Percentiles rank a stretch among this genome's conserved stretches.
phyloP scores from a whole-genome alignment of 306 rosid species.

The Cucumis cinereus region DNA sequence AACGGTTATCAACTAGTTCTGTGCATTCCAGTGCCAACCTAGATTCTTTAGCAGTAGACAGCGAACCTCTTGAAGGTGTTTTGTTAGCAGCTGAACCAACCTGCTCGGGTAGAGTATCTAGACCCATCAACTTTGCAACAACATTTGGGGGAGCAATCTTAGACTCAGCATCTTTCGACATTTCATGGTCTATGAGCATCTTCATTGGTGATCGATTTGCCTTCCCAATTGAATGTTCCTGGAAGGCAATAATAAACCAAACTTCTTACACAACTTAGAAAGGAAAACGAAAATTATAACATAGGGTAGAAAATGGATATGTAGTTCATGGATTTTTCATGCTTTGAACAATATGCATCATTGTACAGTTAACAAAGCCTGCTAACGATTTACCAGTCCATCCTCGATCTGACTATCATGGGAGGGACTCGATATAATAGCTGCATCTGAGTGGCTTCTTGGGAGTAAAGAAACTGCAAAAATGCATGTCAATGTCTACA shows the following conservation, averaged over 20 bases:
- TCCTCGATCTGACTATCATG: conserved; percentile 57
- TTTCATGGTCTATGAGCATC: conserved; percentile 69
- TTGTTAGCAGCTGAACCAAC: conserved; percentile 38
- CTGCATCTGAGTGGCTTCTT: conserved; percentile 50
- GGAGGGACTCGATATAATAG: conserved; percentile 30
- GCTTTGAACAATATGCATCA: not conserved
- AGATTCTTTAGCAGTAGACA: conserved; percentile 27
- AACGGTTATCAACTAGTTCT: conserved; percentile 33
- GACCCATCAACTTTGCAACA: conserved; percentile 95
- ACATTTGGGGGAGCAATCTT: conserved; percentile 55
- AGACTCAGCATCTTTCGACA: conserved; percentile 55
- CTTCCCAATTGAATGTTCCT: conserved; percentile 43
- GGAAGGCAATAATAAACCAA: conserved; percentile 43
- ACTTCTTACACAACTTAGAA: conserved; percentile 12
- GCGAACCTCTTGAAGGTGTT: conserved; percentile 37
- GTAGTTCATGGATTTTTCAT: not conserved
- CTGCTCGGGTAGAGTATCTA: conserved; percentile 57
- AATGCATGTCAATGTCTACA: not conserved
- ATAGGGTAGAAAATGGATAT: not conserved
- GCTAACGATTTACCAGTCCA: conserved; percentile 40
- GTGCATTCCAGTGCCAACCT: conserved; percentile 33
- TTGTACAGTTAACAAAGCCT: conserved; percentile 1
- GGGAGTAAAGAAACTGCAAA: conserved; percentile 48
- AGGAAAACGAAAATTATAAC: not conserved
- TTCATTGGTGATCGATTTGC: conserved; percentile 50